Percentiles rank a stretch among this genome's conserved stretches.
Evolutionary conservation across 805 yeast genomes (phyloP).

Genomic region (Tetrapisispora pingtungensis): DNA sequence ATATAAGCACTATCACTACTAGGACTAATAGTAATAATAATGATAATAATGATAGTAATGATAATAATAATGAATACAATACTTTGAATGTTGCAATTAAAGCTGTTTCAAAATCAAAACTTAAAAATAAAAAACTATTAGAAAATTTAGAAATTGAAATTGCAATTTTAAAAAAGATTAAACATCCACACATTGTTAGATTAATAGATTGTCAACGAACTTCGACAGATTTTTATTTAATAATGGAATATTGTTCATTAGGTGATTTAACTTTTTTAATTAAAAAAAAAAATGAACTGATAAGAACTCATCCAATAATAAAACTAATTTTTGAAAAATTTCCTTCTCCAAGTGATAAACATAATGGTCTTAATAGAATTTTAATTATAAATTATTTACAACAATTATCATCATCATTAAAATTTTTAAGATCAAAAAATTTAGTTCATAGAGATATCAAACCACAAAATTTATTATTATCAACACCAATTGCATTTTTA

Average conservation of each 20-base stretch:
- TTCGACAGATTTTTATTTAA: constrained; percentile 65
- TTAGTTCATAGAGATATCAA: constrained; percentile 88
- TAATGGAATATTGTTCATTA: constrained; percentile 94
- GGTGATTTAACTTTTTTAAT: constrained; percentile 90
- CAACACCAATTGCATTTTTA: constrained; percentile 49
- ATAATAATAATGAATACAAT: constrained; percentile 29
- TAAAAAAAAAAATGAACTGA: constrained; percentile 60
- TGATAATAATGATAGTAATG: constrained; percentile 5
- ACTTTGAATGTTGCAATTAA: constrained; percentile 68
- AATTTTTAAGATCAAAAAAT: constrained; percentile 71
- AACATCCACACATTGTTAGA: constrained; percentile 88
- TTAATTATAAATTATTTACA: constrained; percentile 76
- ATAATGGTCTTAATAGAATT: constrained; percentile 70
- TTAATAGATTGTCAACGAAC: constrained; percentile 77
- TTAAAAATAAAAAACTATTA: constrained; percentile 74
- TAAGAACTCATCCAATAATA: constrained; percentile 66
- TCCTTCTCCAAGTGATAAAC: constrained; percentile 65
- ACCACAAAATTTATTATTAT: constrained; percentile 68
- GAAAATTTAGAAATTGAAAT: constrained; percentile 92
- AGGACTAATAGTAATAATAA: constrained; percentile 4
- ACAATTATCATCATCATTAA: constrained; percentile 76
- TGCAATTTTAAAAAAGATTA: constrained; percentile 72
- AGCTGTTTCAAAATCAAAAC: constrained; percentile 70
- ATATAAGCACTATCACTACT: no score
- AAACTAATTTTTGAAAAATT: constrained; percentile 66